Conservation (phyloP, 192 early-diverging fungal genomes). For the Coemansia sp. region DNA sequence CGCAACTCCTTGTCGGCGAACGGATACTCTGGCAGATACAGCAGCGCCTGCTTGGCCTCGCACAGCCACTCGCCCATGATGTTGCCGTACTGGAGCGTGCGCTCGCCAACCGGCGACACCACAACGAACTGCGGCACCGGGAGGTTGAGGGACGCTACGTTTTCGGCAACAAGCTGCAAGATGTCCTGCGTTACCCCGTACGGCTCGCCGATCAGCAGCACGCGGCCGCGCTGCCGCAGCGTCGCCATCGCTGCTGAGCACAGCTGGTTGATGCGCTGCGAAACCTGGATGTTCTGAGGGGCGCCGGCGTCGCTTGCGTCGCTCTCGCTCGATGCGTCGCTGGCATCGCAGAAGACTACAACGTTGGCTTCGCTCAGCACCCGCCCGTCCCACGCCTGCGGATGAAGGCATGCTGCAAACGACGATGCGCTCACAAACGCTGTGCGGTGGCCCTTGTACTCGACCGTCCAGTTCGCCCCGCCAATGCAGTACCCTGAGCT, state of each 20-base stretch:
- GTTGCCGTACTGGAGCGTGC: constrained; percentile 76
- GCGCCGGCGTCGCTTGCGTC: constrained; percentile 3
- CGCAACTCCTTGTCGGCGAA: constrained; percentile 56
- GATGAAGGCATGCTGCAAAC: constrained; percentile 43
- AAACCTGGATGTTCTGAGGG: constrained; percentile 23
- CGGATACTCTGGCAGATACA: constrained; percentile 67
- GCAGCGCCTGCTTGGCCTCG: constrained; percentile 61
- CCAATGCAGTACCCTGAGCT: constrained; percentile 78
- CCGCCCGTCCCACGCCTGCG: constrained; percentile 54
- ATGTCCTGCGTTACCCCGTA: constrained; percentile 79
- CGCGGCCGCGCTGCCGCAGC: constrained; percentile 63
- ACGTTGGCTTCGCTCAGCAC: constrained; percentile 42
- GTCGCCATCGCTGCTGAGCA: constrained; percentile 52
- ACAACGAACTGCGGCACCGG: constrained; percentile 68
- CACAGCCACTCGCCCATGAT: constrained; percentile 89
- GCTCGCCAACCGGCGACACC: constrained; percentile 75
- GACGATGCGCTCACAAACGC: constrained; percentile 55
- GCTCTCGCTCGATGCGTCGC: constrained; percentile 28
- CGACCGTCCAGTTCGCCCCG: constrained; percentile 73
- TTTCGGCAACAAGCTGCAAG: constrained; percentile 62
- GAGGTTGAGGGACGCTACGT: constrained; percentile 61
- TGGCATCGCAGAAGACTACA: constrained; percentile 49
- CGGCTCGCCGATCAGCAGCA: constrained; percentile 68
- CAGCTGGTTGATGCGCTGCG: constrained; percentile 37
- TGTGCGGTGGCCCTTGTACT: constrained; percentile 59